Percentiles rank a stretch among this genome's conserved stretches.
Evolutionary conservation across 2,329 filamentous ascomycete species (phyloP).

Genomic region (Diaporthe citri): DNA sequence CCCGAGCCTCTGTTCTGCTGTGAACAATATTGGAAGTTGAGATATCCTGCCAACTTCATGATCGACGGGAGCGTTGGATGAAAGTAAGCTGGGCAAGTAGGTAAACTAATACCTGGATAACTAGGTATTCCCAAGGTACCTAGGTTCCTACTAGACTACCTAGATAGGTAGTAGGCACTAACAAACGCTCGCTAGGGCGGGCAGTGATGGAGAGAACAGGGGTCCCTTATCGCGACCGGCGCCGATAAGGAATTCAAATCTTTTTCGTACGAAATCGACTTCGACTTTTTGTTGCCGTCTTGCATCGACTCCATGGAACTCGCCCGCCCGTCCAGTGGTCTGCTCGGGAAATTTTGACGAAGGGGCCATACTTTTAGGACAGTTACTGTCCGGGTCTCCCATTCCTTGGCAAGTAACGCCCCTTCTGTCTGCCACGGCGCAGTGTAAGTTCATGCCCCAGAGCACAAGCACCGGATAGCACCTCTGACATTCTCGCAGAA

Average conservation of each 20-base stretch:
- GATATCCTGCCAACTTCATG: background rate
- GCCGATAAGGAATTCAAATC: conserved; percentile 27
- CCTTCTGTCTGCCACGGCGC: conserved; percentile 25
- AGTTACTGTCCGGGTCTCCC: background rate
- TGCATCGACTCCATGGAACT: conserved; percentile 2
- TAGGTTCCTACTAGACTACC: background rate
- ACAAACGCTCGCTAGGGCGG: background rate
- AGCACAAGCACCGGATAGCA: background rate
- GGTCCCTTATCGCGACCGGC: conserved; percentile 7
- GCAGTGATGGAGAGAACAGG: background rate
- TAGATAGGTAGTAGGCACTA: background rate
- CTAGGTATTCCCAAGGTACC: background rate
- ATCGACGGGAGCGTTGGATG: no score
- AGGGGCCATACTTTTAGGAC: background rate
- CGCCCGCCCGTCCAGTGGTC: background rate
- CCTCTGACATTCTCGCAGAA: conserved; percentile 14
- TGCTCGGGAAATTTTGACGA: background rate
- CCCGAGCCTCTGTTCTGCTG: background rate
- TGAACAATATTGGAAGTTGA: no score
- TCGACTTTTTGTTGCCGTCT: background rate
- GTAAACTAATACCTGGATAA: background rate
- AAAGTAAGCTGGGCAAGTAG: background rate
- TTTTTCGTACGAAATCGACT: background rate
- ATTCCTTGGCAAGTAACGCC: background rate
- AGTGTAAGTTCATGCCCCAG: conserved; percentile 24